A percentile compares a stretch with the other conserved stretches of the same genome.
Evolutionary conservation across 176 grass and related monocot species (phyloP).

Genomic region (Otatea glauca): DNA sequence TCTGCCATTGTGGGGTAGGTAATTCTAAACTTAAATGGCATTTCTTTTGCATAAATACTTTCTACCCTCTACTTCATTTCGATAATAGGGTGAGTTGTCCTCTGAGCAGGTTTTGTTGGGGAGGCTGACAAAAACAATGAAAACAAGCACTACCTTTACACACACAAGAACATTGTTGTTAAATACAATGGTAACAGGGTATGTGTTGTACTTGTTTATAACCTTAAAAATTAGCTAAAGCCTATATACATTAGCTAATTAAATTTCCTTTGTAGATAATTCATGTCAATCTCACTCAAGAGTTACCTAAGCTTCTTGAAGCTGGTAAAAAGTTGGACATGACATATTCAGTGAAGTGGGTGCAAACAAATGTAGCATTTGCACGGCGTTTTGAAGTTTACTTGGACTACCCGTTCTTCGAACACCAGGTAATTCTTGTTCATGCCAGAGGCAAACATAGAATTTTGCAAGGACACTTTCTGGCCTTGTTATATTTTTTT

Average conservation of each 20-base stretch:
- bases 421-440: constrained; percentile 83
- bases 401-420: constrained; percentile 96
- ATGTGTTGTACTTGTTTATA: constrained; percentile 32
- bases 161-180: constrained; percentile 81
- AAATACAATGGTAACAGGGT: constrained; percentile 90
- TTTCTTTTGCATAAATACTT: constrained; percentile 26
- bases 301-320: constrained; percentile 93
- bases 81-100: constrained; percentile 30
- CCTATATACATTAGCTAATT: constrained; percentile 31
- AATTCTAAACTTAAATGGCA: constrained; percentile 25
- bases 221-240: constrained; percentile 33
- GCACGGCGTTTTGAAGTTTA: constrained; percentile 93
- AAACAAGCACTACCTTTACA: constrained; percentile 93
- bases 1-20: constrained; percentile 94
- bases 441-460: neutral
- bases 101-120: constrained; percentile 83
- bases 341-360: constrained; percentile 94
- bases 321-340: constrained; percentile 88
- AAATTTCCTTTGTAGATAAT: constrained; percentile 67
- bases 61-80: constrained; percentile 39
- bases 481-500: constrained; percentile 21
- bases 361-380: constrained; percentile 89
- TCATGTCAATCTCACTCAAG: constrained; percentile 98
- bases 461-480: constrained; percentile 2
- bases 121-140: constrained; percentile 94